These are phyloP conservation scores for Leucocoprinus leucothites DNA, from an alignment of 768 basidiomycete genomes.

Conservation along the genomic window DNA sequence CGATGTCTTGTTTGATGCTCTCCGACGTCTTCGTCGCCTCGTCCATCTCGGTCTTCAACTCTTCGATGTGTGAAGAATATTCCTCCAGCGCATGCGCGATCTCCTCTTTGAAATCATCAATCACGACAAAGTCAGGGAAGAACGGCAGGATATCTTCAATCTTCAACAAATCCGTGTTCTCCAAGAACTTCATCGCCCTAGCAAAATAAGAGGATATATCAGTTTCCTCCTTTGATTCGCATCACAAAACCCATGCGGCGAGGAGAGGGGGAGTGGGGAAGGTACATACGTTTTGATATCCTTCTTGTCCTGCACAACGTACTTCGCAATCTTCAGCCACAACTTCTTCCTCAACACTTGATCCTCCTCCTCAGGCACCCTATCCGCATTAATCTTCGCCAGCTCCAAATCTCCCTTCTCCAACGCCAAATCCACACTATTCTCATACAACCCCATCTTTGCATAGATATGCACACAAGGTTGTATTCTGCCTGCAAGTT, in stretches of 20 bases:
- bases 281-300: constrained; percentile 92
- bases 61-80: constrained; percentile 88
- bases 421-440: constrained; percentile 91
- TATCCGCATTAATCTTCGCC: constrained; percentile 93
- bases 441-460: constrained; percentile 97
- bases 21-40: constrained; percentile 92
- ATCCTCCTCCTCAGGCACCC: constrained; percentile 77
- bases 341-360: constrained; percentile 84
- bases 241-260: constrained; percentile 3
- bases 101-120: constrained; percentile 99
- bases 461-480: constrained; percentile 96
- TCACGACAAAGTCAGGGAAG: constrained; percentile 99
- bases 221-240: constrained; percentile 1
- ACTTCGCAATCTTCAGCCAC: constrained; percentile 98
- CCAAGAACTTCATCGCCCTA: constrained; percentile 96
- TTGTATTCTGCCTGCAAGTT: constrained; percentile 73
- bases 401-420: constrained; percentile 94
- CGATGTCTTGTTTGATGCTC: constrained; percentile 89
- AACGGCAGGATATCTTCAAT: constrained; percentile 99
- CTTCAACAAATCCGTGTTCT: constrained; percentile 91
- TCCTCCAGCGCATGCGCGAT: constrained; percentile 95
- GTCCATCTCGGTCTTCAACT: constrained; percentile 92
- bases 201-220: constrained; percentile 1
- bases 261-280: no score
- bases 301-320: constrained; percentile 96